Evolutionary conservation across 2,329 filamentous ascomycete genomes (phyloP), one percentile per base, ranked within the genome.

Genomic region (Xylaria sp.): DNA sequence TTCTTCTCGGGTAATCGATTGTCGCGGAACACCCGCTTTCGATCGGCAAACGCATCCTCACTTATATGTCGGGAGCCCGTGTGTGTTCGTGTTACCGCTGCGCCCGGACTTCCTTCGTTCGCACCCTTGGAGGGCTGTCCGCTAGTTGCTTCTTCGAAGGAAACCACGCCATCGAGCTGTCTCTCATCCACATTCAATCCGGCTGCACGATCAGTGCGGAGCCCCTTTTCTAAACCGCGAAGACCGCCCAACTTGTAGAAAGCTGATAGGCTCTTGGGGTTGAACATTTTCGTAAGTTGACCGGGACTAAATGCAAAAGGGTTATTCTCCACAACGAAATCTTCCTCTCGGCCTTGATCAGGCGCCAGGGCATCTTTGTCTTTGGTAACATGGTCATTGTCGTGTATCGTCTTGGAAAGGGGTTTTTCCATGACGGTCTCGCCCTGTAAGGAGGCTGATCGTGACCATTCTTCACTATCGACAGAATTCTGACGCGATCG

Each of bases 301-400:
- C 92, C 92, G 2, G 89, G 89, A 1, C 86, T 85, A 71, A 91
- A 96, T 13, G 91, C 92, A 69, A 96, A 96, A 0, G 88, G 88
- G 71, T 94, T 96, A 71, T 91, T 80, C 4, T 87, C 81, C 9
- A 93, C 86, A 11, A 83, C 68, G 67, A 95, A 96, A 63, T 93
- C 90, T 16, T 76, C 79, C 71, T 92, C 89, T 55, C 86, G 89
- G 5, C 90, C 89, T 44, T 84, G 81, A 70, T 95, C 91, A 0
- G 91, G 89, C 54, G 80, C 84, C 62, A 96, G 76, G 0, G 91
- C 91, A 63, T 87, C 82, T 50, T 83, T 76, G 59, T 90, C 86
- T 58, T 81, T 83, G 67, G 86, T 82, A 44, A 91, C 80, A 59
- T 80, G 80, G 19, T 80, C 76, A 63, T 81, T 79, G 52, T 79